phyloP scores from a whole-genome alignment of 2,329 filamentous ascomycete species.

The Neurospora sp. region DNA sequence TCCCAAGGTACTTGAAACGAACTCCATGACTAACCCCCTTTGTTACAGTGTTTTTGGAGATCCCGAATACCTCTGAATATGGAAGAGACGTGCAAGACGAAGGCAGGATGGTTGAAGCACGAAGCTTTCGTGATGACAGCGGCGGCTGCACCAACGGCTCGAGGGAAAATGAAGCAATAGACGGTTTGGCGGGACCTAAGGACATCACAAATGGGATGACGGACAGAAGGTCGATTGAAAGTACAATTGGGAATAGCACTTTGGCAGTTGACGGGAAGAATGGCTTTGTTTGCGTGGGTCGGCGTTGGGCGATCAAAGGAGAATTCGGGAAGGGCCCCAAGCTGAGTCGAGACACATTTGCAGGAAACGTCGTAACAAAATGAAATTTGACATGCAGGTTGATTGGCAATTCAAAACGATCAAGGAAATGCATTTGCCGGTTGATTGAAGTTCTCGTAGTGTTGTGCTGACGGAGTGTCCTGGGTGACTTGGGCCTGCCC shows the following conservation, averaged over 20 bases:
- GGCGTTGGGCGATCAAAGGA: neutral
- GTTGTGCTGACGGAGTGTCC: neutral
- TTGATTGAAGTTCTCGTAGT: neutral
- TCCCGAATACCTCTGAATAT: neutral
- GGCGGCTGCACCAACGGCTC: neutral
- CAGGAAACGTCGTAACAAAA: neutral
- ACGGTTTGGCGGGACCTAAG: neutral
- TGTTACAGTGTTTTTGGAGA: neutral
- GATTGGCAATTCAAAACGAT: neutral
- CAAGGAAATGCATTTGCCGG: neutral
- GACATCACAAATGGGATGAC: neutral
- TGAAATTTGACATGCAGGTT: rapidly evolving
- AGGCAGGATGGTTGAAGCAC: too few relatives aligned
- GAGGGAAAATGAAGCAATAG: neutral
- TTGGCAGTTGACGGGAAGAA: neutral
- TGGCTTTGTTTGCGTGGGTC: neutral
- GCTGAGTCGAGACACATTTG: neutral
- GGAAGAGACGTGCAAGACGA: too few relatives aligned
- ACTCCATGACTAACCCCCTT: neutral
- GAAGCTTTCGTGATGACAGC: too few relatives aligned
- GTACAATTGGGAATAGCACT: too few relatives aligned
- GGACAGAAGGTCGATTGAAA: neutral
- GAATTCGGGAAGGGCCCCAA: neutral
- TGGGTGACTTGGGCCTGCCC: neutral
- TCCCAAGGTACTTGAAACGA: neutral